A percentile compares a stretch with the other conserved stretches of the same genome.
Evolutionary conservation across 768 basidiomycete genomes (phyloP).

Genomic region (Lactarius sp.): DNA sequence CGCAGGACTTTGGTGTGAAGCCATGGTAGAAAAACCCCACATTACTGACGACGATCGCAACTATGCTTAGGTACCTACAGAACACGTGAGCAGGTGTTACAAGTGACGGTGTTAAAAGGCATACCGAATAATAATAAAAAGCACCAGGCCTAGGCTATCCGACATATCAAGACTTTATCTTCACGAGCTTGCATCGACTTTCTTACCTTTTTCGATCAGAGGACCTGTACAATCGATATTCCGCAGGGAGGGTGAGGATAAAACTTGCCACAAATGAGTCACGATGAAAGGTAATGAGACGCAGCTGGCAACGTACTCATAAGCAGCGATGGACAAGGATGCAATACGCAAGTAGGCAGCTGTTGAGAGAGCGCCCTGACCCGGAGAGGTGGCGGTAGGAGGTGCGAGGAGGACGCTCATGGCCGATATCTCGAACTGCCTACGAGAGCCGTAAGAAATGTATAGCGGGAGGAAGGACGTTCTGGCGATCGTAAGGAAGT

Average conservation of each 20-base stretch:
- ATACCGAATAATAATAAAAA: slow-evolving; percentile 22
- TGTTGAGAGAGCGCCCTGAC: not conserved
- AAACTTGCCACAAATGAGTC: slow-evolving; percentile 9
- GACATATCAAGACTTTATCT: not conserved
- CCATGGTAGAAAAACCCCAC: slow-evolving; percentile 52
- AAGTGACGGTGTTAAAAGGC: not conserved
- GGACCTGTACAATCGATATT: slow-evolving; percentile 19
- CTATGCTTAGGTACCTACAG: slow-evolving; percentile 43
- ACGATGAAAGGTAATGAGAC: not conserved
- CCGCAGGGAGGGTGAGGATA: slow-evolving; percentile 22
- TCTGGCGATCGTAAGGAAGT: not conserved
- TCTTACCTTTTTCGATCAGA: slow-evolving; percentile 5
- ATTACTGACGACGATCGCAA: slow-evolving; percentile 47
- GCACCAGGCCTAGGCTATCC: slow-evolving; percentile 16
- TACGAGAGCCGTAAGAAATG: not conserved
- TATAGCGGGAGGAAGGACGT: not conserved
- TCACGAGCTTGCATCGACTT: not conserved
- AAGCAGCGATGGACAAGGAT: slow-evolving; percentile 18
- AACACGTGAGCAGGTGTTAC: not conserved
- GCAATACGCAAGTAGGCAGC: slow-evolving; percentile 22
- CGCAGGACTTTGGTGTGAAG: slow-evolving; percentile 46
- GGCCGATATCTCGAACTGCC: not conserved
- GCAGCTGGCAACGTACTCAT: slow-evolving; percentile 18
- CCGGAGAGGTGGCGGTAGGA: not conserved
- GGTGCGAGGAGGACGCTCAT: not conserved